Percentiles rank a stretch among this genome's conserved stretches.
phyloP scores from a whole-genome alignment of 495 filamentous ascomycete species.

The Stereocaulon alpinum region DNA sequence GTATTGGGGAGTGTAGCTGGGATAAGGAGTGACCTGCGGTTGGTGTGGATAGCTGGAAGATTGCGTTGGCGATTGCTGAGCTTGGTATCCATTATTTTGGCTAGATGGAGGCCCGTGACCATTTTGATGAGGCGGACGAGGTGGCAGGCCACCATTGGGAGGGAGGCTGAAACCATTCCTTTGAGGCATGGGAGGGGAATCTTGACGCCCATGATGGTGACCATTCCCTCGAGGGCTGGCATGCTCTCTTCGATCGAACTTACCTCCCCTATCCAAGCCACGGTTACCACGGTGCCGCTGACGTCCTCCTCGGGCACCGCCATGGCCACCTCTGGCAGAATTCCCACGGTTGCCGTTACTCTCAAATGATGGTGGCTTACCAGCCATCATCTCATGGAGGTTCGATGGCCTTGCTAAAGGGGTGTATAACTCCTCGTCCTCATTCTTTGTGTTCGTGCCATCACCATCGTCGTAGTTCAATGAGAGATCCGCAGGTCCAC shows the following conservation, averaged over 20 bases:
- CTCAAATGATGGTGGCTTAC: slow-evolving; percentile 38
- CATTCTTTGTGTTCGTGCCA: slow-evolving; percentile 40
- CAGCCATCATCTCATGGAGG: slow-evolving; percentile 43
- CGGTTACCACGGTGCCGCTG: slow-evolving; percentile 22
- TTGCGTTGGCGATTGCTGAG: slow-evolving; percentile 25
- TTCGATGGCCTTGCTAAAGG: slow-evolving; percentile 56
- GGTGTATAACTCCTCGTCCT: slow-evolving; percentile 53
- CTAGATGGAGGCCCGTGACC: slow-evolving; percentile 19
- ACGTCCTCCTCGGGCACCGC: slow-evolving; percentile 33
- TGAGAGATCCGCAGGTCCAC: neutral
- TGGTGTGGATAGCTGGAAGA: slow-evolving; percentile 23
- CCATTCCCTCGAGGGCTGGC: slow-evolving; percentile 13
- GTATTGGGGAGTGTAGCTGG: slow-evolving; percentile 13
- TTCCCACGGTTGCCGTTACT: slow-evolving; percentile 24
- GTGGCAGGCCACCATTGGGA: slow-evolving; percentile 16
- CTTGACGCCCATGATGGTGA: slow-evolving; percentile 15
- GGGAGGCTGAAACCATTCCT: slow-evolving; percentile 7
- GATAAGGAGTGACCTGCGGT: neutral
- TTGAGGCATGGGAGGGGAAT: slow-evolving; percentile 23
- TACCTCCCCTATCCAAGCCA: slow-evolving; percentile 25
- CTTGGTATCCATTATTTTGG: slow-evolving; percentile 17
- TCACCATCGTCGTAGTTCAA: slow-evolving; percentile 23
- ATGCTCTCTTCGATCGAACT: slow-evolving; percentile 27
- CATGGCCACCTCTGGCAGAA: slow-evolving; percentile 28
- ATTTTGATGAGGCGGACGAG: slow-evolving; percentile 14